phyloP scores from a whole-genome alignment of 139 green algal genomes.

The Edaphochlamys debaryana region DNA sequence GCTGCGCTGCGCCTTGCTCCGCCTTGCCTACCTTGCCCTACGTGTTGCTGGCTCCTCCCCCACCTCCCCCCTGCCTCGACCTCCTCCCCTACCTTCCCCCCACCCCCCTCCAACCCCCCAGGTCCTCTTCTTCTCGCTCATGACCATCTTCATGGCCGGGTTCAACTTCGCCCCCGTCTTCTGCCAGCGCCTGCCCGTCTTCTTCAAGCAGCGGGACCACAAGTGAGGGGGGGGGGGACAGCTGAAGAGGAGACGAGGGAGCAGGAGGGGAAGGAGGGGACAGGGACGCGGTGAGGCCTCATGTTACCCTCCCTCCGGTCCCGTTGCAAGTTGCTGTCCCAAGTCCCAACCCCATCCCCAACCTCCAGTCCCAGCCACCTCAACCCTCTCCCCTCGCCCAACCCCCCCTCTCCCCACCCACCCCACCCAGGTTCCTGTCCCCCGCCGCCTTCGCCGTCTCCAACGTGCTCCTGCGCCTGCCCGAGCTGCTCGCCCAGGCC shows the following conservation, averaged over 20 bases:
- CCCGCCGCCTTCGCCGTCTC: constrained; percentile 43
- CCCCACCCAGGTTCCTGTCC: no score
- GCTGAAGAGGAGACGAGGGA: constrained; percentile 21
- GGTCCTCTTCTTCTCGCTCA: not conserved
- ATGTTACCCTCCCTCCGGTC: not conserved
- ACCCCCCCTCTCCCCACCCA: not conserved
- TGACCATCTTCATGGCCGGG: not conserved
- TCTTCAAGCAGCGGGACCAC: constrained; percentile 85
- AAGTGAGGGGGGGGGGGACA: not conserved
- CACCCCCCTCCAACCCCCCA: not conserved
- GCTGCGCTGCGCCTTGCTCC: no score
- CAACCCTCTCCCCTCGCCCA: no score
- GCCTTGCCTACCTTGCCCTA: no score
- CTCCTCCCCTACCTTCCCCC: not conserved
- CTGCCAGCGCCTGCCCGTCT: constrained; percentile 56
- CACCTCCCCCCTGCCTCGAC: no score
- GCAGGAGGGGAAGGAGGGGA: not conserved
- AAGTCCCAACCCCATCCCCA: no score
- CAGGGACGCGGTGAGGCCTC: no score
- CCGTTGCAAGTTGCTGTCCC: not conserved
- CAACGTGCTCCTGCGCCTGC: constrained; percentile 56
- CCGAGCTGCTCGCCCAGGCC: constrained; percentile 59
- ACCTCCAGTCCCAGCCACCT: not conserved
- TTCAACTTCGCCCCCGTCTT: not conserved
- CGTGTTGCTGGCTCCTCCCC: no score